Evolutionary conservation across 164 flowering plant species (phyloP), one percentile per base, ranked within the genome.

Genomic region (Sextonia rubra): DNA sequence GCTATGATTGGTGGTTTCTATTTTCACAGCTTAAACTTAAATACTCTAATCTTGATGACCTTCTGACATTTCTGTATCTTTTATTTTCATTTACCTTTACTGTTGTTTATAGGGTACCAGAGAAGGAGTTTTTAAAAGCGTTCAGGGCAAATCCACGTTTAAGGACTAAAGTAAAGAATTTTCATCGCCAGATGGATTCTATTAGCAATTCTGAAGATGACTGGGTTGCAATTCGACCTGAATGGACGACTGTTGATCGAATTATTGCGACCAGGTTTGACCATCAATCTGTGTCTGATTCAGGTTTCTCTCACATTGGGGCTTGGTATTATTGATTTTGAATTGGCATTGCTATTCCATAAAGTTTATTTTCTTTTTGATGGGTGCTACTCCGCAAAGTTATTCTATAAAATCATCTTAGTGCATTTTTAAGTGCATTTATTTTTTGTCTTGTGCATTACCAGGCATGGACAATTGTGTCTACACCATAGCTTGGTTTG

Each of bases 161-260:
- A 68, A 87, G 73, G 82, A 90, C 92, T 58, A 93, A 89, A 86
- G 85, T 93, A 25, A 93, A 87, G 77, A 92, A 96, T 73, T 96
- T 96, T 72, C 87, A 91, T 74, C 85, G 82, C 22, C 92, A 96
- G 80, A 86, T 85, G 88, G 82, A 80, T 25, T 77, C 89, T 9
- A 69, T 62, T 63, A 89, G 81, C 77, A 89, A 75, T 74, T 65
- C 89, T 44, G 99, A 90, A 24, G 99, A 96, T 71, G 99, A 96
- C 1, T 93, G 80, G 77, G 89, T 93, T 70, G 88, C 97, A 55
- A 83, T 96, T 77, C 85, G 98, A 68, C 91, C 99, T 58, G 99
- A 96, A 73, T 96, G 97, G 98, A 91, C 97, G 24, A 93, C 97
- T 56, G 97, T 93, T 69, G 99, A 96, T 77, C 89, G 99, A 27